Conservation (phyloP, 768 basidiomycete species). For the Amanita phalloides region DNA sequence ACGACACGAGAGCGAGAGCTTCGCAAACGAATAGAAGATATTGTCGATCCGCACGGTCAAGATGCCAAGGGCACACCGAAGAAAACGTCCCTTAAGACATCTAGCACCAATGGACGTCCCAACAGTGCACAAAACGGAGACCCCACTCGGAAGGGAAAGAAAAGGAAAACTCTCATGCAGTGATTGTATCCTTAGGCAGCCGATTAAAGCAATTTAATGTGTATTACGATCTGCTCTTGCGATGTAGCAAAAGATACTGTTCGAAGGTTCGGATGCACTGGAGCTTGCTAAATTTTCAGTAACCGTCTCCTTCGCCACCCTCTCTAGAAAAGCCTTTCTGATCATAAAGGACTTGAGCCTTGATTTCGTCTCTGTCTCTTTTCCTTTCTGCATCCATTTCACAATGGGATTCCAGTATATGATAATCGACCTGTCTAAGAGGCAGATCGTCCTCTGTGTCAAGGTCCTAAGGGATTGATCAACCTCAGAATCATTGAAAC, state of each 20-base stretch:
- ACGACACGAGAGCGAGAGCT: slow-evolving; percentile 72
- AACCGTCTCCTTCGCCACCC: slow-evolving; percentile 94
- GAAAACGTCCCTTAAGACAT: slow-evolving; percentile 23
- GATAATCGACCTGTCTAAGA: slow-evolving; percentile 63
- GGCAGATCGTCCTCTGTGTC: slow-evolving; percentile 88
- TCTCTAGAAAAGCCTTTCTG: slow-evolving; percentile 90
- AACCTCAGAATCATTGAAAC: slow-evolving; percentile 2
- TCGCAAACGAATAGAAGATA: slow-evolving; percentile 67
- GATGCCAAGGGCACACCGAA: slow-evolving; percentile 22
- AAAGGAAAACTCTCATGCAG: slow-evolving; percentile 33
- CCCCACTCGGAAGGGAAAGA: slow-evolving; percentile 46
- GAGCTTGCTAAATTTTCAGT: slow-evolving; percentile 32
- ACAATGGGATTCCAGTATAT: slow-evolving; percentile 60
- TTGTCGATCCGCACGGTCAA: slow-evolving; percentile 38
- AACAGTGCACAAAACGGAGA: slow-evolving; percentile 33
- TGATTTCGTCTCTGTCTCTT: slow-evolving; percentile 73
- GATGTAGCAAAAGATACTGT: background rate
- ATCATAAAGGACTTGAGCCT: slow-evolving; percentile 73
- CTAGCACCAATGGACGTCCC: slow-evolving; percentile 34
- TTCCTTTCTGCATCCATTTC: slow-evolving; percentile 62
- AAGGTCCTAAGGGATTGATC: slow-evolving; percentile 53
- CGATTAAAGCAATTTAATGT: background rate
- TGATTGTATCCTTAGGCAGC: slow-evolving; percentile 8
- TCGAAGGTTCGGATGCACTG: background rate
- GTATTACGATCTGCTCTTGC: slow-evolving; percentile 7